Conservation (phyloP, 202 grass and related monocot species). For the Dendrocalamus latiflorus region DNA sequence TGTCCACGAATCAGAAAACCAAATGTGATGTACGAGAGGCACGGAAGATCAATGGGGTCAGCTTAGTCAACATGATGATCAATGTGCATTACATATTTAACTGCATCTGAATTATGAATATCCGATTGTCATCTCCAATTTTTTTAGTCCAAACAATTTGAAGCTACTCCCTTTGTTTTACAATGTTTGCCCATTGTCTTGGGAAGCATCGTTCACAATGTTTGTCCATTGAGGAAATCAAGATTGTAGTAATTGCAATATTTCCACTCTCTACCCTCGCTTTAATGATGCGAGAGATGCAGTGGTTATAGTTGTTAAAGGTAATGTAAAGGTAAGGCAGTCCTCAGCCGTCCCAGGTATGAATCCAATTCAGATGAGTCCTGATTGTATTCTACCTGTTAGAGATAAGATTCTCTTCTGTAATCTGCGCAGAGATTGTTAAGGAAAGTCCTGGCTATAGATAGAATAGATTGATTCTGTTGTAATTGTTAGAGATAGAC, state of each 20-base stretch:
- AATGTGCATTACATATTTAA: not conserved
- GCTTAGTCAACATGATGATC: not conserved
- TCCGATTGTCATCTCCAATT: not conserved
- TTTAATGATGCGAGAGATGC: not conserved
- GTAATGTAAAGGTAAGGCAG: too few relatives aligned
- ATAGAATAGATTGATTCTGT: too few relatives aligned
- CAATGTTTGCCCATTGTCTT: not conserved
- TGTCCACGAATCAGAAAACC: not conserved
- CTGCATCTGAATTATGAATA: conserved; percentile 14
- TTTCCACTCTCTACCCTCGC: not conserved
- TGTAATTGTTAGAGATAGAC: too few relatives aligned
- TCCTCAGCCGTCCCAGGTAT: too few relatives aligned
- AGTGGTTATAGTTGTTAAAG: too few relatives aligned
- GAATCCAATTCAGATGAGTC: too few relatives aligned
- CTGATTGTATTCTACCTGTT: too few relatives aligned
- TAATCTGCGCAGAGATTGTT: too few relatives aligned
- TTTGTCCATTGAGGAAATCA: not conserved
- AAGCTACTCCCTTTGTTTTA: not conserved
- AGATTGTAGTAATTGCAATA: not conserved
- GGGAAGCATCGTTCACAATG: not conserved
- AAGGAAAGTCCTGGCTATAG: too few relatives aligned
- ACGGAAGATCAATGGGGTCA: not conserved
- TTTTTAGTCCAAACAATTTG: not conserved
- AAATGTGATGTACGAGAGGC: not conserved
- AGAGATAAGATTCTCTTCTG: too few relatives aligned